These are phyloP conservation scores for Penicillium decumbens DNA, from an alignment of 2,329 filamentous ascomycete species.

Conservation along the genomic window DNA sequence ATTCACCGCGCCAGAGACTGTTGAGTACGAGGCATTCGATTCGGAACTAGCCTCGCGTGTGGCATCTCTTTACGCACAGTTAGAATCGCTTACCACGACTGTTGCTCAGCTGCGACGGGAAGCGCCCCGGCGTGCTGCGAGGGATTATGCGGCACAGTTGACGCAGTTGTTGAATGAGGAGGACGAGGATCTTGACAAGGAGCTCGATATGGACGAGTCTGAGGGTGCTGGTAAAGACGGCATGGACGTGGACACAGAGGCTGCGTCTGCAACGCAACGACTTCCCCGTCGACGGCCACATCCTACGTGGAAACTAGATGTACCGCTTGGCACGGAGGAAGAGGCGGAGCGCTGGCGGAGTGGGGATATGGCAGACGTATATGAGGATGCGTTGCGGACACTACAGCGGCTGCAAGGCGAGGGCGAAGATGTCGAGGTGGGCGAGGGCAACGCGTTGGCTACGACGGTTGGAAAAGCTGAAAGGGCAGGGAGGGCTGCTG, in stretches of 20 bases:
- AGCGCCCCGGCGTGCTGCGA: slow-evolving; percentile 42
- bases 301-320: slow-evolving; percentile 30
- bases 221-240: slow-evolving; percentile 8
- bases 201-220: slow-evolving; percentile 23
- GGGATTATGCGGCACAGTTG: slow-evolving; percentile 36
- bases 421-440: slow-evolving; percentile 18
- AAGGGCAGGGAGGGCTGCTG: slow-evolving; percentile 42
- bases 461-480: slow-evolving; percentile 47
- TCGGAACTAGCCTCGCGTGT: slow-evolving; percentile 41
- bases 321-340: slow-evolving; percentile 31
- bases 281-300: background rate
- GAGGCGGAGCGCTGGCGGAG: slow-evolving; percentile 39
- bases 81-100: slow-evolving; percentile 46
- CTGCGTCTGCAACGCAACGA: slow-evolving; percentile 4
- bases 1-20: slow-evolving; percentile 40
- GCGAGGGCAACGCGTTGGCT: slow-evolving; percentile 38
- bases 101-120: slow-evolving; percentile 46
- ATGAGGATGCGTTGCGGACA: slow-evolving; percentile 39
- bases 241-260: slow-evolving; percentile 40
- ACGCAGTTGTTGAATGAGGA: slow-evolving; percentile 34
- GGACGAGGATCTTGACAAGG: slow-evolving; percentile 46
- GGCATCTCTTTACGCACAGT: slow-evolving; percentile 44
- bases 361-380: slow-evolving; percentile 42
- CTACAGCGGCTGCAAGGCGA: slow-evolving; percentile 40
- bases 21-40: slow-evolving; percentile 48